Conservation (phyloP, 2,329 filamentous ascomycete species). For the Colletotrichum neosansevieriae region DNA sequence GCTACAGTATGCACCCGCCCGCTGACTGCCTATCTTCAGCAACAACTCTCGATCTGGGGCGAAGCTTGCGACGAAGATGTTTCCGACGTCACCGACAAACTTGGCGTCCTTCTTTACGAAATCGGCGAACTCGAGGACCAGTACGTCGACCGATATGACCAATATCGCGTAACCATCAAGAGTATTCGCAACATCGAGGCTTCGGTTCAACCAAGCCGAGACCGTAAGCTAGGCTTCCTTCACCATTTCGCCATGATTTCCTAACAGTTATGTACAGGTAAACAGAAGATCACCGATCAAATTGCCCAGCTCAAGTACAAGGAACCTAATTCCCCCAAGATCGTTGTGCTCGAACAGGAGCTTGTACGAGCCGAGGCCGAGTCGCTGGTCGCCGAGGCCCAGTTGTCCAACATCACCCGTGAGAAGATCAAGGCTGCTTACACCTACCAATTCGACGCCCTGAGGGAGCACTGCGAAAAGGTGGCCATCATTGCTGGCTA, state of each 20-base stretch:
- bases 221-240: slow-evolving; percentile 73
- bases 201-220: slow-evolving; percentile 96
- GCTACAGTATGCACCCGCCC: not conserved
- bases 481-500: slow-evolving; percentile 97
- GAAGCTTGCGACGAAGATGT: slow-evolving; percentile 97
- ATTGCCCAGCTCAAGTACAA: slow-evolving; percentile 99
- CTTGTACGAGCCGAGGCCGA: slow-evolving; percentile 98
- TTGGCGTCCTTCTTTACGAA: slow-evolving; percentile 97
- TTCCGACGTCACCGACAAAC: slow-evolving; percentile 98
- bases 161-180: slow-evolving; percentile 99
- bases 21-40: slow-evolving; percentile 62
- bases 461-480: slow-evolving; percentile 98
- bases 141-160: slow-evolving; percentile 98
- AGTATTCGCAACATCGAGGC: slow-evolving; percentile 99
- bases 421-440: slow-evolving; percentile 99
- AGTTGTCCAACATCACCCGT: slow-evolving; percentile 98
- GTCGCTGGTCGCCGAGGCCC: slow-evolving; percentile 97
- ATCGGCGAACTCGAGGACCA: slow-evolving; percentile 98
- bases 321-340: slow-evolving; percentile 97
- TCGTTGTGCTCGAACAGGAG: slow-evolving; percentile 97
- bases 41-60: slow-evolving; percentile 99
- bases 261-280: slow-evolving; percentile 68
- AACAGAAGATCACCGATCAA: slow-evolving; percentile 99
- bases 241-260: not conserved
- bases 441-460: slow-evolving; percentile 96